Percentiles rank a stretch among this genome's conserved stretches.
phyloP scores from a whole-genome alignment of 2,329 filamentous ascomycete species.

The Westerdykella aurantiaca region DNA sequence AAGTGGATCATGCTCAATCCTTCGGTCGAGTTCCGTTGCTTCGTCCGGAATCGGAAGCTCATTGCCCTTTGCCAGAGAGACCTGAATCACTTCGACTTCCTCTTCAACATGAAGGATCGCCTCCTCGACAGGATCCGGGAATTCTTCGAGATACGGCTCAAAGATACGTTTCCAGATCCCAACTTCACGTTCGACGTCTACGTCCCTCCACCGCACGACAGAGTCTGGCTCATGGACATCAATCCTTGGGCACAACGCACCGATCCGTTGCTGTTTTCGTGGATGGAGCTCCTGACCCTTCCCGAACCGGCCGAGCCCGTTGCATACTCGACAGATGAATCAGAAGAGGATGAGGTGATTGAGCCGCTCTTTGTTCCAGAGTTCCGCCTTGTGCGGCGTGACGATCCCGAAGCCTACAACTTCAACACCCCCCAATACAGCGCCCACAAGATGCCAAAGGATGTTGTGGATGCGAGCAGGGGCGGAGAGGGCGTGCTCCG shows the following conservation, averaged over 20 bases:
- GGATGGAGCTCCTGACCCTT: constrained; percentile 76
- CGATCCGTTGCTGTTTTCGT: constrained; percentile 82
- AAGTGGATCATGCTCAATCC: constrained; percentile 87
- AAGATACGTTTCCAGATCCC: constrained; percentile 73
- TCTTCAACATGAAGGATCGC: constrained; percentile 60
- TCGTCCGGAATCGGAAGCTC: constrained; percentile 75
- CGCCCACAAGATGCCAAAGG: constrained; percentile 89
- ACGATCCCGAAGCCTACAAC: constrained; percentile 83
- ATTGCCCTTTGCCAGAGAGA: constrained; percentile 85
- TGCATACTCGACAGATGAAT: constrained; percentile 11
- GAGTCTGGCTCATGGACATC: constrained; percentile 83
- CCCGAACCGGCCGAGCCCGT: constrained; percentile 45
- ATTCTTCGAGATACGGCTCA: constrained; percentile 71
- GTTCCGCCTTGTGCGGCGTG: constrained; percentile 72
- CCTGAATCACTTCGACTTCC: constrained; percentile 82
- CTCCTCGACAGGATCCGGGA: constrained; percentile 63
- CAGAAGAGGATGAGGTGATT: constrained; percentile 47
- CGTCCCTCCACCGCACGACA: constrained; percentile 67
- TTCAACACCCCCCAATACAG: constrained; percentile 85
- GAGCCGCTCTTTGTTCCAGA: constrained; percentile 59
- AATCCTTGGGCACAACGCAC: constrained; percentile 91
- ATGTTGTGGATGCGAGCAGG: constrained; percentile 68
- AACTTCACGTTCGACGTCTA: constrained; percentile 92
- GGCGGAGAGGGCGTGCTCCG: constrained; percentile 64
- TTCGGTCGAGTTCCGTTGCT: constrained; percentile 90